Evolutionary conservation across 169 alveolate genomes (phyloP), one percentile per base, ranked within the genome.

Genomic region (Plasmodium gallinaceum): DNA sequence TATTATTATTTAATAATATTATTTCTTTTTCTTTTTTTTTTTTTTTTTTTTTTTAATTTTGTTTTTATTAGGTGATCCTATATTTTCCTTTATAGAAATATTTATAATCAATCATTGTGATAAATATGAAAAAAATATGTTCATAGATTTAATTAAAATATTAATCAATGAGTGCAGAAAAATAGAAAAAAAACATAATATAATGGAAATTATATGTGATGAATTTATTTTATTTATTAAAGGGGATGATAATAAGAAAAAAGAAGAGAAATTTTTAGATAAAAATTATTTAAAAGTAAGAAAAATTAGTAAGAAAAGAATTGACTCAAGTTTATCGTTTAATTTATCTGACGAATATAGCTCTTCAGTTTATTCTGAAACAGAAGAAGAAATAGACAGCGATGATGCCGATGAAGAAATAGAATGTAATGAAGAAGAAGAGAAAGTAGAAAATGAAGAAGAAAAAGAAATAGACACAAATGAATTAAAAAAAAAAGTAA

Each of bases 11-110:
- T 37, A 14, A 5, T 37, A 7, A 48, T 43, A 22, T 8, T 26
- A 20, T 14, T 42, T 10, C 24, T 42, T 32, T 32, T 12, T 65
- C 5, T 26, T 8, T 65, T 65, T 20, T 42, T 39, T 46, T 2
- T 39, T 45, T 68, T 39, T 16, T 7, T 68, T 4, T 12, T 18
- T 20, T 68, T 68, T 68, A 10, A 16, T 20, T 71, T 26, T 32
- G 8, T n/a, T 43, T 74, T 60, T 64, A 14, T 32, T 58, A 76
- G 89, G 89, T 32, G 65, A 78, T 46, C 89, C 89, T 4, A 68
- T 78, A 43, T 78, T 78, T 22, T 78, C 89, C 14, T 78, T 78
- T 60, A 78, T 78, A 12, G 89, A 78, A 58, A 78, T 78, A 78
- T 78, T 64, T 7, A 62, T 78, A 37, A 78, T 78, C 26, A 78